Base-by-base conservation (phyloP, 1,284 basidiomycete genomes). In the Trametes hirsuta region DNA sequence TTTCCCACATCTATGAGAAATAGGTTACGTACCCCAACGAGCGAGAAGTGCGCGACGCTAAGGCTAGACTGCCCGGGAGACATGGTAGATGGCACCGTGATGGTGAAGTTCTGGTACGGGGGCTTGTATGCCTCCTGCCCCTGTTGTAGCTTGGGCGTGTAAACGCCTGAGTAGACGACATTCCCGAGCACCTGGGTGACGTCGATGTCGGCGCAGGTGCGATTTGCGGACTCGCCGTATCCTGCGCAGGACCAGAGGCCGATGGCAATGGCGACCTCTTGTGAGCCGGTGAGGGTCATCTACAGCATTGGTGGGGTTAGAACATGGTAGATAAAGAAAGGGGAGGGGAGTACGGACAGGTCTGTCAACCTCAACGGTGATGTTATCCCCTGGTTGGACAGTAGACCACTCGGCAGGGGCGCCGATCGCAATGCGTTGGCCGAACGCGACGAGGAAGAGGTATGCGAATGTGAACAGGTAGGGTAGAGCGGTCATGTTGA, bases 71-170 rank as follows among this genome's bases (percentile, higher is more conserved):
- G 53, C 14, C 79, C 73, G 18, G 71, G 63, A 4, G 30, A 52
- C 41, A 75, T 61, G 35, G 51, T 50, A 4, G 66, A 25, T 0
- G 83, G 83, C 30, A 85, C 68, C 4, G 68, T 70, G n/a, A 85
- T 74, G 5, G 79, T 79, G 64, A 84, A 82, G 69, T 84, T 84
- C 69, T 84, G 75, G 68, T 79, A 74, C 12, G 80, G 81, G 21
- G 77, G 77, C 59, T 75, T 75, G 52, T 53, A 30, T 24, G 42
- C 47, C 3, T 47, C 37, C 14, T 67, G 53, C 25, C 60, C 63
- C 25, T 63, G 53, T 14, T 71, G 70, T 61, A 72, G 72, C 58
- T 75, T 48, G 0, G 82, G 82, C 15, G 72, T 60, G 69, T 75
- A 86, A 0, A 67, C 55, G 5, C 84, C 83, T 15, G 69, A 70